These are phyloP conservation scores for Phytophthora melonis DNA, from an alignment of 352 stramenopile genomes.

Conservation along the genomic window DNA sequence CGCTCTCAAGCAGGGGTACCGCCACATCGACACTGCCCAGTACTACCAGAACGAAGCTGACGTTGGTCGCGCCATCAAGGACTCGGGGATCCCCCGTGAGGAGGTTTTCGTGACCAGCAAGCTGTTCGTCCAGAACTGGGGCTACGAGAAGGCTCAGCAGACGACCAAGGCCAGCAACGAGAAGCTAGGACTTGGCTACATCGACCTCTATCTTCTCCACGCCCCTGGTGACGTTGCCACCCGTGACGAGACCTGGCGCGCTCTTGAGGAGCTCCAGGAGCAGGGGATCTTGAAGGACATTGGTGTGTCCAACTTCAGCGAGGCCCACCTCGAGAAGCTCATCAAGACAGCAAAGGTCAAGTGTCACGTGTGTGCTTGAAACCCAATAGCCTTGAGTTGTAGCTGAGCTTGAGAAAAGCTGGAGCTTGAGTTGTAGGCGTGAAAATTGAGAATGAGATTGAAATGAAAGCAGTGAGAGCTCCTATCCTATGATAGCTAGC, in stretches of 20 bases:
- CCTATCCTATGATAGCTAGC: no score
- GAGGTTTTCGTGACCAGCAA: conserved; percentile 91
- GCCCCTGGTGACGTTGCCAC: conserved; percentile 57
- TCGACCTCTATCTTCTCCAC: conserved; percentile 84
- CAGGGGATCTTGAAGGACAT: conserved; percentile 80
- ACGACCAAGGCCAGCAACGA: conserved; percentile 56
- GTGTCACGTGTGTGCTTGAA: no score
- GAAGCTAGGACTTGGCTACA: conserved; percentile 76
- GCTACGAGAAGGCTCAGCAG: conserved; percentile 71
- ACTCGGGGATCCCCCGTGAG: conserved; percentile 74
- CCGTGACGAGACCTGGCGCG: conserved; percentile 58
- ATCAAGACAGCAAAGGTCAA: conserved; percentile 59
- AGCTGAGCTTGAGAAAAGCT: no score
- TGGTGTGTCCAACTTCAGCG: conserved; percentile 91
- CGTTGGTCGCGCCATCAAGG: conserved; percentile 76
- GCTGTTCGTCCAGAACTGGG: conserved; percentile 65
- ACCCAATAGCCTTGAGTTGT: no score
- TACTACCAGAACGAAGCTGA: conserved; percentile 89
- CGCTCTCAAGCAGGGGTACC: conserved; percentile 79
- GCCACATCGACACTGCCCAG: conserved; percentile 92
- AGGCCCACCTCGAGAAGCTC: conserved; percentile 85
- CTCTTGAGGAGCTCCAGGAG: conserved; percentile 59
- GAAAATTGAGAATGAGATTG: no score
- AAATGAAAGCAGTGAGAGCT: no score
- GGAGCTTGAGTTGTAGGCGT: no score